Base-by-base conservation (phyloP, 1,139 yeast species). In the Kluyveromyces sp. region DNA sequence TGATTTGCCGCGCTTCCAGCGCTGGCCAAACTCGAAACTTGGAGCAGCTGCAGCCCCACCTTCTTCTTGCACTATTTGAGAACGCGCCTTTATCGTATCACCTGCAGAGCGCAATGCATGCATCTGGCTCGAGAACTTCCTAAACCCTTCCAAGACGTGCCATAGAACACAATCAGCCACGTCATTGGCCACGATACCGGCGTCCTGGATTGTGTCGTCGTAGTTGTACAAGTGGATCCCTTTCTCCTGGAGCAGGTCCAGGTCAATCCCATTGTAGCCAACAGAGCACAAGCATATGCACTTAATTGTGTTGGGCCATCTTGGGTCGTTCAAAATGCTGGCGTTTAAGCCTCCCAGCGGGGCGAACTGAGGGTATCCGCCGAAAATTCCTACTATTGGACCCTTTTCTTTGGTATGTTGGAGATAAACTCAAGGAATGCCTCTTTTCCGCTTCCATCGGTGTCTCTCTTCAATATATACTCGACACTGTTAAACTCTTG, bases 101-200 rank as follows among this genome's bases (percentile, higher is more conserved):
- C 69, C 67, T 29, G 53, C 50, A 5, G 57, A 50, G 33, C 70
- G 64, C 32, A 77, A 61, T 30, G 66, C 58, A 3, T 57, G 55
- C 51, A 76, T 79, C 37, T 52, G 56, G 32, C 46, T 52, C 2
- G 63, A 77, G 75, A 37, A 75, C 56, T 39, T 74, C 52, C 96
- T 71, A 64, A 82, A 83, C 10, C 83, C 75, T 37, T 78, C 75
- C 50, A 87, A 64, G 0, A 87, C 68, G 56, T 82, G 79, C 69
- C 78, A 82, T 50, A 86, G 65, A 0, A 81, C 94, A 50, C 83
- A 71, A 55, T 88, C 96, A 1, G 95, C 94, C n/a, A 87, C 96
- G 8, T 87, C 85, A 42, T 61, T 61, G 5, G 65, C 61, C 2
- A 61, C 63, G 27, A 42, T 42, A 25, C 34, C 42, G 5, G 32